phyloP scores from a whole-genome alignment of 345 rosid species.

The Kernera saxatilis region DNA sequence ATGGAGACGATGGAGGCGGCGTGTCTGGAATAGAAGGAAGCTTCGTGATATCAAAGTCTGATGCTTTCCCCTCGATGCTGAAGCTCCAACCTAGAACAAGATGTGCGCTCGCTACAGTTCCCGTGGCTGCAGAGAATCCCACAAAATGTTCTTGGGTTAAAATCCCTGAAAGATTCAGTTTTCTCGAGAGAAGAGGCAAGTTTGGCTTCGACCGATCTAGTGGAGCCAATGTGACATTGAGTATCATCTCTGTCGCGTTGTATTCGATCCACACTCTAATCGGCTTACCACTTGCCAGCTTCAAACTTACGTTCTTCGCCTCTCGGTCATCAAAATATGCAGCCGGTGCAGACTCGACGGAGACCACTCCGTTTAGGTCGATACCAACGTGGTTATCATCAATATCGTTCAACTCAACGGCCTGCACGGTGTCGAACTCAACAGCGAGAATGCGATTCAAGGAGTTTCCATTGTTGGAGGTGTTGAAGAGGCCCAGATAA shows the following conservation, averaged over 20 bases:
- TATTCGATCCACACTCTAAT: constrained; percentile 69
- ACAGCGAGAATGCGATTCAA: constrained; percentile 46
- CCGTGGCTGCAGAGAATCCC: constrained; percentile 54
- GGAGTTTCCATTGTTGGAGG: constrained; percentile 26
- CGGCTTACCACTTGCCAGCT: constrained; percentile 35
- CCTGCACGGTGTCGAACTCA: constrained; percentile 50
- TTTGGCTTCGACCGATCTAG: constrained; percentile 28
- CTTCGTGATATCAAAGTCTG: constrained; percentile 35
- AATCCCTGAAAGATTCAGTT: constrained; percentile 34
- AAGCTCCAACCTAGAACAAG: constrained; percentile 65
- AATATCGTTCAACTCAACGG: constrained; percentile 41
- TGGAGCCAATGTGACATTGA: constrained; percentile 51
- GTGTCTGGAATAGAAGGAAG: constrained; percentile 49
- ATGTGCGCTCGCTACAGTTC: constrained; percentile 35
- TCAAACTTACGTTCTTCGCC: constrained; percentile 24
- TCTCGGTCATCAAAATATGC: constrained; percentile 32
- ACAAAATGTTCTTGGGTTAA: constrained; percentile 37
- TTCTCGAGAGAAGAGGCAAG: constrained; percentile 44
- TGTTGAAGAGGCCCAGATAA: constrained; percentile 51
- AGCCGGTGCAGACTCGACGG: constrained; percentile 33
- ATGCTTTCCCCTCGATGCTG: constrained; percentile 37
- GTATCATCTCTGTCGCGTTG: constrained; percentile 25
- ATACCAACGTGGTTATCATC: constrained; percentile 55
- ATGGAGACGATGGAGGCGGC: neutral
- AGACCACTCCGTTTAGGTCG: constrained; percentile 41